Evolutionary conservation across 169 alveolate genomes (phyloP).

Genomic region (Babesia bovis): DNA sequence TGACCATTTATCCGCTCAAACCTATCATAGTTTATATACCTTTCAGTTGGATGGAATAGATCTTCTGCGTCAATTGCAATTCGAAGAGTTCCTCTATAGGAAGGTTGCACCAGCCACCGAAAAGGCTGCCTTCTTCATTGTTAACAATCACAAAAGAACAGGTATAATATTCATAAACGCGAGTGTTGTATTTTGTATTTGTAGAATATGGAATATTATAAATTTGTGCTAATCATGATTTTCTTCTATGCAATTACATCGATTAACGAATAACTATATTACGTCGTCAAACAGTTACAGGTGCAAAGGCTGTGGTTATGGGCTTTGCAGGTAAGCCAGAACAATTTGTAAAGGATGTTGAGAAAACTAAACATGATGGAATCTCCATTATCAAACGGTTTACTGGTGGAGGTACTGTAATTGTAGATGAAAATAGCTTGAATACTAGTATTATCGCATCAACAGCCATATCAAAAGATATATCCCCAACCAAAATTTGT

Average conservation of each 20-base stretch:
- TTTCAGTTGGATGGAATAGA: constrained; percentile 46
- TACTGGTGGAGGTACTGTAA: constrained; percentile 81
- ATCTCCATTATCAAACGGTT: constrained; percentile 65
- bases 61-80: constrained; percentile 53
- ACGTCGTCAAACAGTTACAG: neutral
- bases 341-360: constrained; percentile 58
- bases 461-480: constrained; percentile 16
- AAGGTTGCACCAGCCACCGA: constrained; percentile 40
- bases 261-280: no score
- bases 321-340: constrained; percentile 70
- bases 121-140: constrained; percentile 29
- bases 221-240: no score
- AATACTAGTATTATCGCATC: constrained; percentile 71
- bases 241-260: no score
- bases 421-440: constrained; percentile 64
- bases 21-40: constrained; percentile 14
- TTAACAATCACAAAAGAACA: constrained; percentile 18
- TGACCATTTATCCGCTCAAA: neutral
- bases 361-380: constrained; percentile 44
- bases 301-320: constrained; percentile 56
- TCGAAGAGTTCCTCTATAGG: constrained; percentile 66
- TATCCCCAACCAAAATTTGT: constrained; percentile 23
- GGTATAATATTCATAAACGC: constrained; percentile 14
- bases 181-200: neutral
- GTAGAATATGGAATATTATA: no score